Evolutionary conservation across 208 protist genomes (phyloP).

Genomic region (Leishmania arabica): DNA sequence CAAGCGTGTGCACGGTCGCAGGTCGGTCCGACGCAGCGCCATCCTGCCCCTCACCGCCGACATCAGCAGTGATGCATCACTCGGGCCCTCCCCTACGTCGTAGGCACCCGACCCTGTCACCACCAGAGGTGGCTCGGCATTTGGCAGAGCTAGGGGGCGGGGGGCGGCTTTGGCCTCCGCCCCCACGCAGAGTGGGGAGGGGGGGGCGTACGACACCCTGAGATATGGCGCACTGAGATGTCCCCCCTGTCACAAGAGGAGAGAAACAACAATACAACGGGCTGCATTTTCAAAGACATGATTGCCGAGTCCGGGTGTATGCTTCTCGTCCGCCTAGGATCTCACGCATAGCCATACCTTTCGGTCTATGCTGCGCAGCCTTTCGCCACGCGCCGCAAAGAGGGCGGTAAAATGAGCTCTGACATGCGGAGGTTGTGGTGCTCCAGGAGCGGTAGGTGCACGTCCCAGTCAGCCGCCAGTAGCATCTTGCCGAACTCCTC

Average conservation of each 20-base stretch:
- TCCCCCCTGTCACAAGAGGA: background rate
- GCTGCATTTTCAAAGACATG: too few relatives aligned
- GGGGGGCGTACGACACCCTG: background rate
- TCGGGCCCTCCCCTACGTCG: background rate
- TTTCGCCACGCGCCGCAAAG: background rate
- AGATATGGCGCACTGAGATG: background rate
- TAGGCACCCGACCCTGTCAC: background rate
- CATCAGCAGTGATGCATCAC: background rate
- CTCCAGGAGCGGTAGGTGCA: conserved; percentile 66
- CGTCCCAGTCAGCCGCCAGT: conserved; percentile 61
- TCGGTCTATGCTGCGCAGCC: background rate
- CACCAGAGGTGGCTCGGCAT: background rate
- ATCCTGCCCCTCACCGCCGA: background rate
- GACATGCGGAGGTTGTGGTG: conserved; percentile 70
- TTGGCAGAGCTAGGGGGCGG: background rate
- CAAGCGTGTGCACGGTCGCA: background rate
- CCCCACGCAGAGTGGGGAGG: background rate
- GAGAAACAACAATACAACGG: background rate
- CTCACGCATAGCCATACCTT: background rate
- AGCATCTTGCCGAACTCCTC: conserved; percentile 41
- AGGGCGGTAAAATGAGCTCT: conserved; percentile 41
- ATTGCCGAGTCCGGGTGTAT: too few relatives aligned
- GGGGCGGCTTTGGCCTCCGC: background rate
- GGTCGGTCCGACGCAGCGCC: background rate
- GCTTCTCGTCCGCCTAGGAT: too few relatives aligned